Evolutionary conservation across 345 rosid genomes (phyloP), one percentile per base, ranked within the genome.

Genomic region (Brassica incana): DNA sequence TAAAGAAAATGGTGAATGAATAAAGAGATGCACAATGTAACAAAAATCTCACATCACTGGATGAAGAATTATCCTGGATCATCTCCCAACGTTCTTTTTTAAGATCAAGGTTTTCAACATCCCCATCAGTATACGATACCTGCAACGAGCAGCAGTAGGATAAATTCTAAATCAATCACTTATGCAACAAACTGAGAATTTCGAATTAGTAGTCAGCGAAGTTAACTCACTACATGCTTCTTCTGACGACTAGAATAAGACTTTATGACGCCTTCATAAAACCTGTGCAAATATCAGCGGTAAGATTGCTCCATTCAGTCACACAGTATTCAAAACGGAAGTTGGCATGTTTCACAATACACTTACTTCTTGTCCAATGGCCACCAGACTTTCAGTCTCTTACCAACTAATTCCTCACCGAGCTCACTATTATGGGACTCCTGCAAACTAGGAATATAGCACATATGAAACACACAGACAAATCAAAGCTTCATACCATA

Each of bases 101-200:
- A 52, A 92, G 89, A 81, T 86, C 74, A 69, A 90, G 82, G 16
- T 25, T 35, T 84, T 92, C 97, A 50, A 23, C 74, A 27, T 91
- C 94, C 0, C 97, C 97, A 77, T 92, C 96, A 62, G 78, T 63
- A 81, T 92, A 92, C 29, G 65, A 10, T 6, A 92, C 86, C 97
- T 92, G 69, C 68, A 80, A 70, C 25, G 29, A 65, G 76, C 58
- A 52, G 3, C 60, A 36, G 50, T 27, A 36, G 43, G 10, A 32
- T 11, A 75, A 4, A 65, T 5, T 63, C 32, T 73, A 6, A 61
- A 73, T 20, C 35, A 78, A 32, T 52, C 54, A 16, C 45, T 77
- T n/a, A 66, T 12, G 60, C 56, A 69, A 71, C 68, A 62, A 5
- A 65, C 69, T 50, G 43, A 65, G 27, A 8, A 56, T 23, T 50